Conservation (phyloP, 176 grass and related monocot genomes). For the Areca catechu region DNA sequence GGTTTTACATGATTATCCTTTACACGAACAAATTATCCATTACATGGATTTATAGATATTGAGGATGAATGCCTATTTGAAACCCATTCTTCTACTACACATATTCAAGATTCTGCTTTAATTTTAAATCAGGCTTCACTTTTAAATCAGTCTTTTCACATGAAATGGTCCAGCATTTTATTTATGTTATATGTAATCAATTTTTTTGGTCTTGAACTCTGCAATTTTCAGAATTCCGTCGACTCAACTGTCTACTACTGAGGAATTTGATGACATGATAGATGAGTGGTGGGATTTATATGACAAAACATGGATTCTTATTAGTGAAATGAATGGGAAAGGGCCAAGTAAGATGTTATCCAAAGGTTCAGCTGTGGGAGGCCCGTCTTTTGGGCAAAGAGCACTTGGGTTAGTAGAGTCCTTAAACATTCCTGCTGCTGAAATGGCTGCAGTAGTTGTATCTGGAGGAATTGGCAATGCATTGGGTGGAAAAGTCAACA, state of each 20-base stretch:
- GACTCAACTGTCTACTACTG: slow-evolving; percentile 34
- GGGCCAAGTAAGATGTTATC: slow-evolving; percentile 46
- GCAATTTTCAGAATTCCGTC: slow-evolving; percentile 42
- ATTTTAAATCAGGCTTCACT: too few species aligned
- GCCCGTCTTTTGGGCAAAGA: slow-evolving; percentile 77
- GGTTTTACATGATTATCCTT: too few species aligned
- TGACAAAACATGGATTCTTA: slow-evolving; percentile 79
- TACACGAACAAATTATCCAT: too few species aligned
- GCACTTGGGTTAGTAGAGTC: slow-evolving; percentile 95
- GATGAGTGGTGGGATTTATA: slow-evolving; percentile 75
- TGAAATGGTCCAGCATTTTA: too few species aligned
- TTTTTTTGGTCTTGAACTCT: slow-evolving; percentile 1
- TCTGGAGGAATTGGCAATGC: slow-evolving; percentile 74
- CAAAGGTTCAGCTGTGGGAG: slow-evolving; percentile 43
- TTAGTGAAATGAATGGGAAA: slow-evolving; percentile 71
- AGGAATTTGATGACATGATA: slow-evolving; percentile 30
- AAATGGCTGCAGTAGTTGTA: slow-evolving; percentile 98
- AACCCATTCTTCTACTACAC: too few species aligned
- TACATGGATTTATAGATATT: too few species aligned
- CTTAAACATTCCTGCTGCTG: slow-evolving; percentile 90
- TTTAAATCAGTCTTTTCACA: too few species aligned
- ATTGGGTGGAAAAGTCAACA: slow-evolving; percentile 66
- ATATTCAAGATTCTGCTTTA: too few species aligned
- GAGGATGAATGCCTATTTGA: too few species aligned
- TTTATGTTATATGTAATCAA: neutral